Evolutionary conservation across 352 stramenopile genomes (phyloP).

Genomic region (Phytophthora sansomeana): DNA sequence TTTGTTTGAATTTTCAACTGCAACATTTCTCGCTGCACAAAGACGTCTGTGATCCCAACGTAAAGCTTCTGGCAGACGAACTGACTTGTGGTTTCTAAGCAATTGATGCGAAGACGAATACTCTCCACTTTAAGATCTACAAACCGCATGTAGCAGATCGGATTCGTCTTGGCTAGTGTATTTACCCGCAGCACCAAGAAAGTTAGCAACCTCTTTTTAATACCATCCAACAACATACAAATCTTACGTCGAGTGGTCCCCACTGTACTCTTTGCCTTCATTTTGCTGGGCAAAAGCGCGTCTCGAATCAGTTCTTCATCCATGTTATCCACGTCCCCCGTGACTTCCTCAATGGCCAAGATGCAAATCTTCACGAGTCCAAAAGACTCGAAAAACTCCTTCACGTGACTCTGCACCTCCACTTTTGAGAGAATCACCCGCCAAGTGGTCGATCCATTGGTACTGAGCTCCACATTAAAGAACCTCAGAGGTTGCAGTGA

Average conservation of each 20-base stretch:
- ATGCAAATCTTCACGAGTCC: slow-evolving; percentile 75
- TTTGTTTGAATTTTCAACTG: slow-evolving; percentile 47
- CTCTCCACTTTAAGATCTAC: slow-evolving; percentile 57
- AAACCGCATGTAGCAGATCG: slow-evolving; percentile 70
- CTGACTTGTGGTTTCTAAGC: slow-evolving; percentile 40
- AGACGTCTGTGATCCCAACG: slow-evolving; percentile 68
- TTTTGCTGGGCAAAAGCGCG: slow-evolving; percentile 26
- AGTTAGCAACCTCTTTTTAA: neutral
- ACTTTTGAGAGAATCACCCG: slow-evolving; percentile 57
- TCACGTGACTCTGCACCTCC: slow-evolving; percentile 55
- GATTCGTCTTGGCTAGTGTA: slow-evolving; percentile 40
- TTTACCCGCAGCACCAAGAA: neutral
- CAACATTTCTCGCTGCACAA: slow-evolving; percentile 57
- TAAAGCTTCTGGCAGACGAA: slow-evolving; percentile 56
- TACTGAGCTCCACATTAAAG: slow-evolving; percentile 54
- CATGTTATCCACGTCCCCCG: slow-evolving; percentile 42
- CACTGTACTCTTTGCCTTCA: slow-evolving; percentile 1
- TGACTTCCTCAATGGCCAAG: slow-evolving; percentile 59
- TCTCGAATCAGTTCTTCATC: slow-evolving; percentile 49
- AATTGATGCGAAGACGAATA: slow-evolving; percentile 47
- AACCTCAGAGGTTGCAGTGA: slow-evolving; percentile 54
- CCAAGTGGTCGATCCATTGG: slow-evolving; percentile 35
- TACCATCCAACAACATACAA: neutral
- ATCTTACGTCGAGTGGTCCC: slow-evolving; percentile 17
- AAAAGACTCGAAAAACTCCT: slow-evolving; percentile 79